phyloP scores from a whole-genome alignment of 805 yeast genomes.

The Spathaspora arborariae region DNA sequence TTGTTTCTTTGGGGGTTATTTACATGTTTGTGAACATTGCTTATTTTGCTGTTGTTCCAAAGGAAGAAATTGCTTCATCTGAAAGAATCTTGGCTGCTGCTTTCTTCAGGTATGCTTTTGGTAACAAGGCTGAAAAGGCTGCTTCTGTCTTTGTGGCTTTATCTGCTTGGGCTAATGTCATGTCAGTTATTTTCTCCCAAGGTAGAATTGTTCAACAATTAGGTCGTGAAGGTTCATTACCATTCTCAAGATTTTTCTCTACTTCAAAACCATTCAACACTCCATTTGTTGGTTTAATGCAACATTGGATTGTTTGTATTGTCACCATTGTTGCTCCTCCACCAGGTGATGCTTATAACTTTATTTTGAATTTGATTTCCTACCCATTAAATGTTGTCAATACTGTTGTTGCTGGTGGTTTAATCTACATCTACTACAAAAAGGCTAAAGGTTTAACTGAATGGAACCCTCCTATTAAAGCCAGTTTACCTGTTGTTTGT shows the following conservation, averaged over 20 bases:
- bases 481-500: conserved; percentile 56
- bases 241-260: conserved; percentile 70
- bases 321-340: conserved; percentile 70
- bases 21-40: conserved; percentile 78
- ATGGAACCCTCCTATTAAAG: conserved; percentile 73
- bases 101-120: conserved; percentile 71
- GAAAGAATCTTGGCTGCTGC: conserved; percentile 73
- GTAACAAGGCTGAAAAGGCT: conserved; percentile 64
- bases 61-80: conserved; percentile 53
- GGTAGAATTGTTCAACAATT: conserved; percentile 77
- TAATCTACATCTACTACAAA: conserved; percentile 54
- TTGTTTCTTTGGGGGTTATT: conserved; percentile 55
- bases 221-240: conserved; percentile 79
- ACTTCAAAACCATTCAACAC: conserved; percentile 68
- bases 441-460: conserved; percentile 44
- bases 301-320: conserved; percentile 74
- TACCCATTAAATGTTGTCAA: conserved; percentile 80
- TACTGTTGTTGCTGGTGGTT: conserved; percentile 58
- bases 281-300: conserved; percentile 68
- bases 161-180: conserved; percentile 76
- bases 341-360: conserved; percentile 84
- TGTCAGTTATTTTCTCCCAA: conserved; percentile 77
- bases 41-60: conserved; percentile 78
- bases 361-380: conserved; percentile 72
- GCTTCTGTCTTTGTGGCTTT: conserved; percentile 77